Conservation (phyloP, 345 rosid genomes). For the Lepidium aucheri region DNA sequence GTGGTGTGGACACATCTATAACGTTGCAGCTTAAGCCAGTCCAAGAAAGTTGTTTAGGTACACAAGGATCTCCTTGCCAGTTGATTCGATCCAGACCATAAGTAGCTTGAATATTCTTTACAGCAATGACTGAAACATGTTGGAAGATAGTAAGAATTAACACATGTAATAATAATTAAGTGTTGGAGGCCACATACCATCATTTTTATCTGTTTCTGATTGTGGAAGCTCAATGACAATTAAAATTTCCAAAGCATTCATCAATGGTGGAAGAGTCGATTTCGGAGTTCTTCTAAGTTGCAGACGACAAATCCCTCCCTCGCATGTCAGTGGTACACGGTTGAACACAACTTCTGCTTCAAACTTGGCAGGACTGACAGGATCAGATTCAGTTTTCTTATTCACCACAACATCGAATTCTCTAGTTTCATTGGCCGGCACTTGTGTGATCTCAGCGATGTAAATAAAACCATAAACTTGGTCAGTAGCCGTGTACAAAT, state of each 20-base stretch:
- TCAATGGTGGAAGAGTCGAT: slow-evolving; percentile 7
- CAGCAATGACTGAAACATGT: slow-evolving; percentile 17
- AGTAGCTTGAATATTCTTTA: slow-evolving; percentile 22
- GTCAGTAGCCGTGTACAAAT: neutral
- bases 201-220: neutral
- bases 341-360: neutral
- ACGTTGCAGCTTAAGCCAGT: slow-evolving; percentile 29
- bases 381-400: neutral
- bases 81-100: slow-evolving; percentile 14
- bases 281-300: neutral
- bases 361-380: neutral
- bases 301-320: neutral
- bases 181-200: neutral
- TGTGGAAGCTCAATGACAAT: neutral
- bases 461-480: slow-evolving; percentile 13
- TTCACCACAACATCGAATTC: neutral
- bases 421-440: neutral
- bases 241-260: slow-evolving; percentile 18
- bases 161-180: neutral
- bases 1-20: neutral
- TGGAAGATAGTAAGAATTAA: neutral
- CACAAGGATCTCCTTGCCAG: slow-evolving; percentile 41
- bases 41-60: slow-evolving; percentile 15
- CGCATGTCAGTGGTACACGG: neutral
- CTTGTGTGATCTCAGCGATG: neutral